Base-by-base conservation (phyloP, 192 early-diverging fungal species). In the Rhizophagus sp. region DNA sequence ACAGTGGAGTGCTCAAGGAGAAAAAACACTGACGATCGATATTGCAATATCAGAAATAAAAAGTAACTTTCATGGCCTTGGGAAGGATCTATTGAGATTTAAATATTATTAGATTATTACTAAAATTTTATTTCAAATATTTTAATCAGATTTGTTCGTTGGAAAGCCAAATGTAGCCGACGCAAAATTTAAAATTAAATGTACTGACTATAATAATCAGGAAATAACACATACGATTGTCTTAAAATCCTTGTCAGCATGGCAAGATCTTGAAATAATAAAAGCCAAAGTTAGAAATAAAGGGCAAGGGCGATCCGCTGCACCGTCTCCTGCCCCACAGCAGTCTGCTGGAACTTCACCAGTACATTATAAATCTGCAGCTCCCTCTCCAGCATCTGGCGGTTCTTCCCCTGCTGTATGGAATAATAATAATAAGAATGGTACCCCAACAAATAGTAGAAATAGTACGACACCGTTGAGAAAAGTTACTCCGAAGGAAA, bases 391-490 rank as follows among this genome's bases (percentile, higher is more conserved):
- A 11, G 71, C 24, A 30, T 73, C 71, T 27, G 71, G 71, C 25
- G 44, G 44, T 30, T 73, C 71, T 50, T 73, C 71, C 19, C 71
- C 71, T 3, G 71, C 71, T 39, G 24, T 52, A 6, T n/a, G 71
- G n/a, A 47, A 73, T 52, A 39, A 39, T 44, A 8, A 15, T 39
- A 70, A 34, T 70, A 44, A 24, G 10, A 70, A 70, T 44, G 10
- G 22, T 70, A n/a, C 22, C 33, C 22, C 19, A 57, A 57, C 52
- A 22, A 65, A 24, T 27, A 27, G 64, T 65, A 65, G 64, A 65
- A 65, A 27, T 0, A 84, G 85, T 10, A 75, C 36, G 47, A 85
- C 83, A 4, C 87, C 88, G 76, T 78, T 83, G 76, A 86, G 87
- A 19, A 88, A 68, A 17, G 80, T 85, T 17, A 50, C 15, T 50